Conservation (phyloP, 148 eudicot species). For the Diospyros kaki region DNA sequence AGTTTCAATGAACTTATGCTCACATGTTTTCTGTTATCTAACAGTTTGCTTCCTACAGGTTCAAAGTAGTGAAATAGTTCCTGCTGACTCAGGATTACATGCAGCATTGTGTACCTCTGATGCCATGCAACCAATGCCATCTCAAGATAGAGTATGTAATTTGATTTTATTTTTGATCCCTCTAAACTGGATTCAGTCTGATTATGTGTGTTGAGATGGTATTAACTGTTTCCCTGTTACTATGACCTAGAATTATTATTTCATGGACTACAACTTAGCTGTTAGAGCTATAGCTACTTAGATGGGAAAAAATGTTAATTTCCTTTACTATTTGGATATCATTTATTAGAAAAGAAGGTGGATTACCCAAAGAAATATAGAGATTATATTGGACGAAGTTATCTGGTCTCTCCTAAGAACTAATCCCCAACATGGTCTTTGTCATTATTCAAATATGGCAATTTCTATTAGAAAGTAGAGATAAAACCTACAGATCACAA, state of each 20-base stretch:
- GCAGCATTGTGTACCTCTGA: slow-evolving; percentile 13
- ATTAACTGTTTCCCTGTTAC: background rate
- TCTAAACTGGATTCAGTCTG: background rate
- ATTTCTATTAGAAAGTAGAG: background rate
- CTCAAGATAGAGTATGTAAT: slow-evolving; percentile 29
- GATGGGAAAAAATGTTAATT: background rate
- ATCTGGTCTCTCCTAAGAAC: background rate
- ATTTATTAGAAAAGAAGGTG: background rate
- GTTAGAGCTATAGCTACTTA: background rate
- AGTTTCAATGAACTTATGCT: background rate
- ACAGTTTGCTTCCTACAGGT: slow-evolving; percentile 31
- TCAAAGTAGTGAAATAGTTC: slow-evolving; percentile 29
- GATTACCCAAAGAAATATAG: too few relatives aligned
- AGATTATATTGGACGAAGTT: background rate
- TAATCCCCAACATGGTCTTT: background rate
- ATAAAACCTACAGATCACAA: background rate
- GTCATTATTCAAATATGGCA: background rate
- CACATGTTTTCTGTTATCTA: background rate
- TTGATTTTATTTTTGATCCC: background rate
- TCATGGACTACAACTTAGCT: background rate
- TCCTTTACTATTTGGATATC: background rate
- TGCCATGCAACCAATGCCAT: slow-evolving; percentile 19
- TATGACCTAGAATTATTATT: background rate
- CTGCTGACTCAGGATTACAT: slow-evolving; percentile 36
- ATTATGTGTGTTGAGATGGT: background rate